phyloP scores from a whole-genome alignment of 164 flowering plant genomes.

The Sedum album region DNA sequence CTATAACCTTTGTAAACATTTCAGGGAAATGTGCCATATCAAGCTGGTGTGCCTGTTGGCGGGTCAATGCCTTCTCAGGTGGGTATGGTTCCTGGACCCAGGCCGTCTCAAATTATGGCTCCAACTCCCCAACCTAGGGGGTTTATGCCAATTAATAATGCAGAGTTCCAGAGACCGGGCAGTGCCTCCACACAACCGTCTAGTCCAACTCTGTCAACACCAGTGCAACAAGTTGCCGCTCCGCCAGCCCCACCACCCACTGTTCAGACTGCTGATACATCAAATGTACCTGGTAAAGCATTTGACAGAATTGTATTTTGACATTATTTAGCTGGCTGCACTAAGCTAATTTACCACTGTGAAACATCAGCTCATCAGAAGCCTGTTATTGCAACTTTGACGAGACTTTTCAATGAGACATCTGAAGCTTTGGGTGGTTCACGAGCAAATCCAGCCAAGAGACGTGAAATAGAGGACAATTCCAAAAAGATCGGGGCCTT shows the following conservation, averaged over 20 bases:
- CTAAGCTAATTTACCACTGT: not conserved
- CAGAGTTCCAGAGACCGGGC: constrained; percentile 51
- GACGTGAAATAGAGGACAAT: constrained; percentile 92
- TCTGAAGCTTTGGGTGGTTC: constrained; percentile 82
- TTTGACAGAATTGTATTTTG: not conserved
- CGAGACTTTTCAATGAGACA: constrained; percentile 77
- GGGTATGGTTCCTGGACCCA: constrained; percentile 26
- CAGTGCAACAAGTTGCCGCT: constrained; percentile 17
- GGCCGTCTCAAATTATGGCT: constrained; percentile 49
- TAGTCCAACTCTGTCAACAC: constrained; percentile 38
- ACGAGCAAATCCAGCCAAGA: constrained; percentile 78
- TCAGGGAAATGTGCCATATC: constrained; percentile 33
- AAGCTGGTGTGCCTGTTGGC: constrained; percentile 33
- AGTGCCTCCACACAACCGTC: constrained; percentile 52
- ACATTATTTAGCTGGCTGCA: not conserved
- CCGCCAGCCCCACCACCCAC: constrained; percentile 81
- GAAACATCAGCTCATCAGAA: constrained; percentile 56
- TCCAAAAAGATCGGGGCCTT: constrained; percentile 85
- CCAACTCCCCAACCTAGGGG: constrained; percentile 40
- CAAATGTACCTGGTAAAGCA: constrained; percentile 78
- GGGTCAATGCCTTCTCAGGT: constrained; percentile 14
- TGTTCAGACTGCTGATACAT: constrained; percentile 85
- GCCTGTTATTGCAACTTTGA: constrained; percentile 73
- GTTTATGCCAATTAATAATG: constrained; percentile 47
- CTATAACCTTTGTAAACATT: not conserved